A percentile compares a stretch with the other conserved stretches of the same genome.
These are phyloP conservation scores for Articulospora tetracladia DNA, from an alignment of 495 filamentous ascomycete genomes.

Conservation along the genomic window DNA sequence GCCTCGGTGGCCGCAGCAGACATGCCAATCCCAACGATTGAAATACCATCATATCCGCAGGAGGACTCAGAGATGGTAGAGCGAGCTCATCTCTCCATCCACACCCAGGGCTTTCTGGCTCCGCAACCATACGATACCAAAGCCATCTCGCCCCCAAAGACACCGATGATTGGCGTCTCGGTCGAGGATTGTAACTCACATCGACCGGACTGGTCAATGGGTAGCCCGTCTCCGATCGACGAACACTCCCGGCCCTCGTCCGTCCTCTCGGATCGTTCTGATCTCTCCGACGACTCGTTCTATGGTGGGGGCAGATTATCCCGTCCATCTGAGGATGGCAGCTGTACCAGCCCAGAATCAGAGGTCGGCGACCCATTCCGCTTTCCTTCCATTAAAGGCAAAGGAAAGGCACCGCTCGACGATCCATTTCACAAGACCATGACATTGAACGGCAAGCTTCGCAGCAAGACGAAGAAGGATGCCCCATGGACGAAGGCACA, in stretches of 20 bases:
- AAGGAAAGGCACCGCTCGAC: slow-evolving; percentile 9
- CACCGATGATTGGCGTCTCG: slow-evolving; percentile 15
- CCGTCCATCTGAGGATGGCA: slow-evolving; percentile 40
- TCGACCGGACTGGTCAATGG: slow-evolving; percentile 25
- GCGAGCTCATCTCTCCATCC: slow-evolving; percentile 17
- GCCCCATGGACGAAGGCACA: slow-evolving; percentile 76
- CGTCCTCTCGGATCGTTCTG: slow-evolving; percentile 18
- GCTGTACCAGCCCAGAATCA: slow-evolving; percentile 38
- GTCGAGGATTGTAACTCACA: slow-evolving; percentile 3
- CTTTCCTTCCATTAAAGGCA: slow-evolving; percentile 19
- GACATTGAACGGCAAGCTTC: slow-evolving; percentile 14
- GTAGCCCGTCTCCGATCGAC: slow-evolving; percentile 6
- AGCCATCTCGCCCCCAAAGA: slow-evolving; percentile 20
- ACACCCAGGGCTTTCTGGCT: slow-evolving; percentile 13
- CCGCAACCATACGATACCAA: slow-evolving; percentile 10
- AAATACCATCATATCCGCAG: slow-evolving; percentile 27
- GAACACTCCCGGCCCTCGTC: slow-evolving; percentile 20
- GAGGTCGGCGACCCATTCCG: slow-evolving; percentile 28
- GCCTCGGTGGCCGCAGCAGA: slow-evolving; percentile 51
- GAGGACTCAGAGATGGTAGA: slow-evolving; percentile 34
- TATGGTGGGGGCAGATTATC: slow-evolving; percentile 32
- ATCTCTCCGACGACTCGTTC: slow-evolving; percentile 27
- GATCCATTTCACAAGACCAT: neutral
- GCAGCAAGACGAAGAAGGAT: slow-evolving; percentile 22
- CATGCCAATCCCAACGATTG: slow-evolving; percentile 48